Percentiles rank a stretch among this genome's conserved stretches.
phyloP scores from a whole-genome alignment of 805 yeast genomes.

The Starmerella stigmatis region DNA sequence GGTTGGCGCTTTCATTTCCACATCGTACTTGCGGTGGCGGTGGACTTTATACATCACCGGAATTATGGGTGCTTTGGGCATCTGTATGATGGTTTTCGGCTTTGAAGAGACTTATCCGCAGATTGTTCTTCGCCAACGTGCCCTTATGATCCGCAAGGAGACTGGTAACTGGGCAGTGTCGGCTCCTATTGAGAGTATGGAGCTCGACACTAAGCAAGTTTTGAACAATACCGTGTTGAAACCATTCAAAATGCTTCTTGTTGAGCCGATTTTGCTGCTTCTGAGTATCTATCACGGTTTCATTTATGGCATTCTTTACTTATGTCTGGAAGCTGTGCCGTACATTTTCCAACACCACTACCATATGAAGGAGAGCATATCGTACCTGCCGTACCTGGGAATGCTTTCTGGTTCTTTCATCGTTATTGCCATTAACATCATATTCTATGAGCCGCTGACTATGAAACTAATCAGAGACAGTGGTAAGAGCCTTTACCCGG shows the following conservation, averaged over 20 bases:
- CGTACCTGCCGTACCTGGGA: slow-evolving; percentile 70
- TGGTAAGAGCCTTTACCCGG: slow-evolving; percentile 59
- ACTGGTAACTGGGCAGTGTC: slow-evolving; percentile 76
- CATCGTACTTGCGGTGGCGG: slow-evolving; percentile 41
- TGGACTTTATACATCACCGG: slow-evolving; percentile 47
- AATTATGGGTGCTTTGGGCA: slow-evolving; percentile 32
- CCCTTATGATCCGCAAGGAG: slow-evolving; percentile 55
- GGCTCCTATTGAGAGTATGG: slow-evolving; percentile 76
- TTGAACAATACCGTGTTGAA: slow-evolving; percentile 52
- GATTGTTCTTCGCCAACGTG: slow-evolving; percentile 51
- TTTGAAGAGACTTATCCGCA: slow-evolving; percentile 34
- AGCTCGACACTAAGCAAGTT: slow-evolving; percentile 48
- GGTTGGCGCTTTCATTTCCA: slow-evolving; percentile 35
- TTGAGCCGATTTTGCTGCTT: slow-evolving; percentile 64
- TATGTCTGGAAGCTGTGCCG: slow-evolving; percentile 67
- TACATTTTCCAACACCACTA: slow-evolving; percentile 56
- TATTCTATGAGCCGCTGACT: slow-evolving; percentile 47
- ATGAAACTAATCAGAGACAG: slow-evolving; percentile 39
- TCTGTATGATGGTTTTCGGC: slow-evolving; percentile 33
- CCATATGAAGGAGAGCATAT: slow-evolving; percentile 47
- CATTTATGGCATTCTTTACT: slow-evolving; percentile 67
- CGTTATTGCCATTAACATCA: slow-evolving; percentile 45
- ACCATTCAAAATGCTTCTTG: slow-evolving; percentile 55
- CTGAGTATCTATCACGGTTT: slow-evolving; percentile 64
- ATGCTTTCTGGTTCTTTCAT: slow-evolving; percentile 54